Base-by-base conservation (phyloP, 371 early-diverging fungal genomes). In the Mucor piriformis region DNA sequence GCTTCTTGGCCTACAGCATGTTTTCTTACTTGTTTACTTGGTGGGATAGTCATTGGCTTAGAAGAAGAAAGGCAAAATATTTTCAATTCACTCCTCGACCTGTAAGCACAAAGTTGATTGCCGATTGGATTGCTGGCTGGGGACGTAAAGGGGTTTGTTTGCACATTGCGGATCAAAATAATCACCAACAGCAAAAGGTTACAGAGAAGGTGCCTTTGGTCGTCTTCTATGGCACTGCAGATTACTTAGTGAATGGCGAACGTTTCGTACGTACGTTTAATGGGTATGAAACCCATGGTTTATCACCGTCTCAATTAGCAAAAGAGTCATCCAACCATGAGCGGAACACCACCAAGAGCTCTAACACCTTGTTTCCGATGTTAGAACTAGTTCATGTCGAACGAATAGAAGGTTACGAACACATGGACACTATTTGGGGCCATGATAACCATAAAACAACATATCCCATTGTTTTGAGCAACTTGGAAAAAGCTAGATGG, bases 71-170 rank as follows among this genome's bases (percentile, higher is more conserved):
- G 40, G 32, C 52, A 7, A 72, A 73, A 33, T 84, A 83, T 62
- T 86, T 86, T 55, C 83, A 79, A 63, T 86, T 84, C 64, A 84
- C 84, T 3, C 84, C 84, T 8, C 69, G 83, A 2, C 80, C 84
- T 7, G 81, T 78, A 11, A 73, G 75, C 51, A 43, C 74, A 2
- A 77, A 73, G 23, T 60, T 77, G 25, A 67, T 86, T 38, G 64
- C 72, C 15, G 83, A 86, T 60, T 86, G 78, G 78, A 61, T 77
- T 44, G 62, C 63, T 21, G 74, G 78, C 6, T 77, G 78, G 86
- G 86, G 74, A 50, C 38, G 74, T 59, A 61, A 74, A 50, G 73
- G 83, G 20, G 51, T 72, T 18, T 62, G 73, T 57, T 15, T 68
- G 40, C 68, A 74, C 53, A 54, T 81, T 13, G 59, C 52, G 11